Evolutionary conservation across 2,329 filamentous ascomycete genomes (phyloP), one percentile per base, ranked within the genome.

Genomic region (Aspergillus clavatus): DNA sequence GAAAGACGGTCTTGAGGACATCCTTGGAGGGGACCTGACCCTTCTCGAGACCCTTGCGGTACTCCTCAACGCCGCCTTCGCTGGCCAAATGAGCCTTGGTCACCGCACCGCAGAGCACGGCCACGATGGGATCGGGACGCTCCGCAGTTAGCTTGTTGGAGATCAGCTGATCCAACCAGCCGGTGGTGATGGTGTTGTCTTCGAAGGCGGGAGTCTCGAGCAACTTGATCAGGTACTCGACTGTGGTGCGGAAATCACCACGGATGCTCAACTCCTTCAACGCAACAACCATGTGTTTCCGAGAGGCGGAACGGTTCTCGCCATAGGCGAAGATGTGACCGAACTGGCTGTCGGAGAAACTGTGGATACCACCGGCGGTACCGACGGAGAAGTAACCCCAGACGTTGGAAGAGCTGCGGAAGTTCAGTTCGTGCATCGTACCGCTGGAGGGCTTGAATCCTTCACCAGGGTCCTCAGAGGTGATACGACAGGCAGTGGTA

Each of bases 311-410:
- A 69, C 93, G 84, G 76, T 94, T 98, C 78, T 98, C 93, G 50
- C 93, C 93, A 60, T 97, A 98, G 42, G 93, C 94, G 70, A 98
- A 98, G 59, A 98, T 98, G 73, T 98, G 93, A 72, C 93, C 93
- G 60, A 98, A 98, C 66, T 98, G 93, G 63, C 87, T 94, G 75
- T 98, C 93, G 6, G 93, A 97, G 79, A 95, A 98, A 71, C 89
- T 96, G 81, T 98, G 93, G 56, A 98, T 98, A 71, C 90, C 90
- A 74, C 90, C 91, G 45, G 89, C 85, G 7, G 90, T 93, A 75
- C 90, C 88, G 69, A 98, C 93, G 42, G 93, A 98, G 82, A 98
- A 98, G 74, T 98, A 98, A 79, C 93, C 93, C 93, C 93, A 98
- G 45, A 97, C 93, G 59, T 98, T 98, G 53, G 93, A 97, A 69